Conservation (phyloP, 768 basidiomycete genomes). For the Tylopilus plumbeoviolaceoides region DNA sequence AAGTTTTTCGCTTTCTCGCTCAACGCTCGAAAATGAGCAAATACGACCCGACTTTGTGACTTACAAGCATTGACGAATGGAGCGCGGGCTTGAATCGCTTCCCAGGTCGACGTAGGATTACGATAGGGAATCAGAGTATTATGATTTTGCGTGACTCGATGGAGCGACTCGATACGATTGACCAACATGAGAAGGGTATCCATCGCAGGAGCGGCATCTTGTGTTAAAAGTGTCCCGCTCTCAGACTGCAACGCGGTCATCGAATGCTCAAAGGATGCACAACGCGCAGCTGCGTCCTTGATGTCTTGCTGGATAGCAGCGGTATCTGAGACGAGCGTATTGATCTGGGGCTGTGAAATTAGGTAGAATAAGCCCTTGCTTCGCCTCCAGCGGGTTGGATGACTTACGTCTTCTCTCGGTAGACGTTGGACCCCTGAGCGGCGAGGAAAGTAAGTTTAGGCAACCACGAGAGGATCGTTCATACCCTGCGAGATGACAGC, state of each 20-base stretch:
- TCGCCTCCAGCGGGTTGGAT: background rate
- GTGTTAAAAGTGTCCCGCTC: conserved; percentile 2
- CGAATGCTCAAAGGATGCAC: conserved; percentile 1
- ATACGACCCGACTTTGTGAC: conserved; percentile 6
- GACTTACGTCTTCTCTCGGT: background rate
- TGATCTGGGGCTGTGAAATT: too few relatives aligned
- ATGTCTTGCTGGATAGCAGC: conserved; percentile 8
- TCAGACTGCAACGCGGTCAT: background rate
- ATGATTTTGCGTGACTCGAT: background rate
- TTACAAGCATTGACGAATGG: too few relatives aligned
- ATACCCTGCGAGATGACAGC: too few relatives aligned
- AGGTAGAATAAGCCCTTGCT: background rate
- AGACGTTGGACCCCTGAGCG: too few relatives aligned
- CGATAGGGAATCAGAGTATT: background rate
- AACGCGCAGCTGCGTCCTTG: background rate
- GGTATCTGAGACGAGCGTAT: conserved; percentile 1
- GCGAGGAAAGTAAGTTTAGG: too few relatives aligned
- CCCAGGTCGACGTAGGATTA: conserved; percentile 1
- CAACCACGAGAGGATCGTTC: too few relatives aligned
- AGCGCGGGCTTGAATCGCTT: background rate
- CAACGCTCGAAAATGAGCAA: conserved; percentile 3
- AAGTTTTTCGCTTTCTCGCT: conserved; percentile 7
- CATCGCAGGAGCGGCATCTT: conserved; percentile 6
- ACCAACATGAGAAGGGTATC: conserved; percentile 3
- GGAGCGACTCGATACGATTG: conserved; percentile 4